Base-by-base conservation (phyloP, 1,284 basidiomycete species). In the Flammula alnicola region DNA sequence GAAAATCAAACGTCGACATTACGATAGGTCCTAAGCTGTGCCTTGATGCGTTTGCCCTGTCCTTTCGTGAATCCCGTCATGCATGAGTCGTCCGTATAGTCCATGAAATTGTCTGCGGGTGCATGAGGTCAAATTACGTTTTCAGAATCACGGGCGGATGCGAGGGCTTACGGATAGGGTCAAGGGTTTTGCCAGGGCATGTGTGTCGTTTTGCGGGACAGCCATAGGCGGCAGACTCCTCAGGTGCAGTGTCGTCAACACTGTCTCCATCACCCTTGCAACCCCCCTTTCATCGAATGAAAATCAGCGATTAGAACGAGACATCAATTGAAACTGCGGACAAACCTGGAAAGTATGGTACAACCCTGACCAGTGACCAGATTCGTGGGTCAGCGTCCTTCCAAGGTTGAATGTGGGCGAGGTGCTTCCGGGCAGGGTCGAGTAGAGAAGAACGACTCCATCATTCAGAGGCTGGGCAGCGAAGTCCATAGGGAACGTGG, bases 311-410 rank as follows among this genome's bases (percentile, higher is more conserved):
- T 29, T 22, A 9, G 33, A 40, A 27, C 14, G 11, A 27, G 6
- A 31, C 14, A 25, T 12, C 16, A 30, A 36, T 12, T 16, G 17
- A 23, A 39, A 12, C 17, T 16, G 30, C 32, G 14, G 27, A 37
- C 51, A 7, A 40, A 62, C 73, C 56, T 75, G 65, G 60, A 76
- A 75, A 10, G 71, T 70, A 49, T 76, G 74, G 51, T 71, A 74
- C 7, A 74, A 61, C 1, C 74, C 72, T 38, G 58, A 48, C 70
- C 71, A 73, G 48, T 71, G 70, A 8, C 70, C 69, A 23, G 66
- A 66, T 57, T 77, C 75, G 52, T 76, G 75, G 8, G 68, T 71
- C 10, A 65, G 56, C 1, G 73, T 76, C 51, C 63, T 51, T 27
- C 66, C 72, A 46, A 67, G 51, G 47, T 74, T 73, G 57, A 71